Percentiles rank a stretch among this genome's conserved stretches.
Evolutionary conservation across 192 early-diverging fungal genomes (phyloP).

Genomic region (Entomortierella chlamydospora): DNA sequence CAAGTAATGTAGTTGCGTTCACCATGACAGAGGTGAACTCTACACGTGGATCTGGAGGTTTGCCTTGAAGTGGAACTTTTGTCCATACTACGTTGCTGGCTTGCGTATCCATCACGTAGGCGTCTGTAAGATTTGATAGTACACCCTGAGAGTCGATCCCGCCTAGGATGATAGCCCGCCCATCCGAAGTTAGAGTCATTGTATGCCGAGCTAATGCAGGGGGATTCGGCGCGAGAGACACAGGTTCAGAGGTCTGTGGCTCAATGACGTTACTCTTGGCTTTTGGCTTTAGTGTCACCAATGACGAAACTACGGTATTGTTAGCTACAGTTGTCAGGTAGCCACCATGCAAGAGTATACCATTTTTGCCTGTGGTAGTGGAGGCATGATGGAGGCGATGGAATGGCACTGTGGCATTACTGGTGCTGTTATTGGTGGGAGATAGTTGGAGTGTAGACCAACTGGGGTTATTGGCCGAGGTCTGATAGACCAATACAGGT

Average conservation of each 20-base stretch:
- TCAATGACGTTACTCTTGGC: not conserved
- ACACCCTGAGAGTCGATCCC: constrained; percentile 13
- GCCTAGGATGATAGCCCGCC: constrained; percentile 35
- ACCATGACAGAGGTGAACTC: constrained; percentile 30
- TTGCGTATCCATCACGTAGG: constrained; percentile 41
- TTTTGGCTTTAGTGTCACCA: constrained; percentile 18
- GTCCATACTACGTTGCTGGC: constrained; percentile 13
- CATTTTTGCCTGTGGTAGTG: constrained; percentile 31
- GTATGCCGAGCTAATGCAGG: constrained; percentile 34
- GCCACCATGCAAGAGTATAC: constrained; percentile 31
- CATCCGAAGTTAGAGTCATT: constrained; percentile 30
- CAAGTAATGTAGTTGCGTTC: constrained; percentile 31
- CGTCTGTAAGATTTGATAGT: constrained; percentile 14
- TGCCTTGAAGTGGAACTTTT: constrained; percentile 6
- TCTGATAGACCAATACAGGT: not conserved
- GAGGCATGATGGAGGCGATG: constrained; percentile 28
- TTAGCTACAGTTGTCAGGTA: constrained; percentile 12
- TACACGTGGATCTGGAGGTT: constrained; percentile 23
- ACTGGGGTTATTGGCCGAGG: not conserved
- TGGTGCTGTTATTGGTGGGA: not conserved
- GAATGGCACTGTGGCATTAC: constrained; percentile 5
- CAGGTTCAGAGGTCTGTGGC: not conserved
- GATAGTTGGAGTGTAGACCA: not conserved
- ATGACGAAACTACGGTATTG: constrained; percentile 21
- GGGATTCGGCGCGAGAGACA: constrained; percentile 19